Evolutionary conservation across 2,329 filamentous ascomycete genomes (phyloP), one percentile per base, ranked within the genome.

Genomic region (Diplodia sapinea): DNA sequence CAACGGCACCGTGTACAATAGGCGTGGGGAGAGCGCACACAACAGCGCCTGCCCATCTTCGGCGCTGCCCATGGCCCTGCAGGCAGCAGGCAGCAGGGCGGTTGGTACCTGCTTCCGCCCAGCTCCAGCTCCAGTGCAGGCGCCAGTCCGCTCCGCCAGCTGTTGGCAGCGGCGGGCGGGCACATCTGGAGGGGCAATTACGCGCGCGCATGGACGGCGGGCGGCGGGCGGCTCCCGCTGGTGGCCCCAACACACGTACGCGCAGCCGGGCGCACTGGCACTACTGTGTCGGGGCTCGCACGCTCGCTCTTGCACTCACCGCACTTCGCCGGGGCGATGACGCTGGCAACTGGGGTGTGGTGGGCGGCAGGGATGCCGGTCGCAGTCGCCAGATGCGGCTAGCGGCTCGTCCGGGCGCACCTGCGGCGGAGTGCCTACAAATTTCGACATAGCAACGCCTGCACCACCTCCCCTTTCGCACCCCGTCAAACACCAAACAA

Each of bases 401-500:
- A 66, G 64, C 64, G 64, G 17, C 38, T 36, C 54, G 64, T 23
- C 52, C 64, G 64, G 64, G 64, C 64, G 64, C 64, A 66, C 64
- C 64, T 66, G 52, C 64, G 52, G 40, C 64, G 64, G 64, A 57
- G 52, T 40, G 43, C 64, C 52, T 56, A 57, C 54, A 56, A 66
- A 66, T 57, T 66, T 66, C 64, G 54, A 66, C 54, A 66, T 66
- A 66, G 64, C 64, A 66, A 57, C 65, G 55, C 55, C 26, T 47
- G 65, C 65, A 62, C 65, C 43, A 62, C 65, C 65, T 67, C 65
- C 65, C 65, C 65, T 67, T 67, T 67, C 65, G 65, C 64, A 54
- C 56, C 65, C 36, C 65, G 56, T 67, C 65, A 62, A 67, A 67
- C 65, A 67, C 56, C 65, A 67, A 67, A 67, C 65, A 67, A 66